Base-by-base conservation (phyloP, 768 basidiomycete species). In the Collybia mongolica region DNA sequence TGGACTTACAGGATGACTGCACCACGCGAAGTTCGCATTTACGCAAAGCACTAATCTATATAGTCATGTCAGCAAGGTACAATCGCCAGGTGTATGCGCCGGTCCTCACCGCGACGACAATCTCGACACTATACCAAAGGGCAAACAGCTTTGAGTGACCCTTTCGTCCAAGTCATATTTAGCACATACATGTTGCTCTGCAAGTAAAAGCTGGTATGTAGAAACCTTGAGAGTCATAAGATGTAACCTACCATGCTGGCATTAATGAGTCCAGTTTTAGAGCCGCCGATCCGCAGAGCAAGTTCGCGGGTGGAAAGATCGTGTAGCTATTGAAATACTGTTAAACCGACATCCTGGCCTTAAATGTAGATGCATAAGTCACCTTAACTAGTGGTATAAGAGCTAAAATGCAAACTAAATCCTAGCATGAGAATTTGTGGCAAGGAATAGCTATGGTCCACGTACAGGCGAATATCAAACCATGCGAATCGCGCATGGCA, bases 11-110 rank as follows among this genome's bases (percentile, higher is more conserved):
- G 8, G 89, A 83, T 0, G 90, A 84, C 63, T 94, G 91, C 2
- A 94, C 90, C 22, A 94, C 78, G 18, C 75, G 72, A 6, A 94
- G 69, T 64, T 94, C 86, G 60, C 92, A 93, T 63, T 90, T 87
- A n/a, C 75, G 70, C 48, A 94, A 70, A 0, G 91, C 92, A 40
- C 86, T 89, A 44, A 93, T 83, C 86, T 90, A 54, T 49, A 46
- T 15, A 17, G 8, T 29, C 23, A 29, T 12, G 14, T 26, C 18
- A 35, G 43, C 36, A 24, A 39, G 20, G 46, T 12, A 23, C 45
- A 26, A 41, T 18, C 49, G 35, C 37, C 26, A 32, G 26, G 22
- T 20, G 17, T 42, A 20, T 8, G 23, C 19, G 40, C 32, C n/a
- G 39, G 17, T 12, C 70, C 85, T 55, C 60, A 90, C 90, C 48